Base-by-base conservation (phyloP, 768 basidiomycete species). In the Hydnum rufescens region DNA sequence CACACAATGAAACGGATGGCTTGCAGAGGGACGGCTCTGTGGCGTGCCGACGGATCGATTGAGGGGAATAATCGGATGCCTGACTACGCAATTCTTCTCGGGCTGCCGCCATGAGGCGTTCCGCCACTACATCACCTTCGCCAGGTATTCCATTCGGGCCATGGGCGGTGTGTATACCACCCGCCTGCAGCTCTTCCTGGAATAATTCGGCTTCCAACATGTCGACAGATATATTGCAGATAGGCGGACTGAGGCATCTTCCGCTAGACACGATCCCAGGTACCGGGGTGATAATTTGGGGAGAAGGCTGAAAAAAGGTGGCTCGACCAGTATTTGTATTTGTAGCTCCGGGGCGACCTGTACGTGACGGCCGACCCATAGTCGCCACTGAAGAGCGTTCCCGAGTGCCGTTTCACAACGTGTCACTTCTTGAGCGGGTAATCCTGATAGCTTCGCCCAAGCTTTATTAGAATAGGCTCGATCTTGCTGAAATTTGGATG, bases 391-490 rank as follows among this genome's bases (percentile, higher is more conserved):
- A 19, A 93, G 74, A 5, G 86, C 80, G 62, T 79, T 77, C 23
- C 88, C 84, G 39, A 96, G 75, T 0, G 83, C 84, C 23, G 84
- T 77, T 65, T 96, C 92, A 61, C 87, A 90, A 18, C 78, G 75
- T 34, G 85, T 79, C 50, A 96, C 83, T 68, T 96, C 90, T 39
- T 77, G 68, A 3, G 86, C 77, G 0, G 80, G 76, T 2, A 96
- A 72, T 18, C 89, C 88, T n/a, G 83, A 84, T 4, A 96, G 73
- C 60, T 90, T 89, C 1, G 85, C 83, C 92, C 92, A 95, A 18
- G 90, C 89, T 26, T 78, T 76, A 63, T 95, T 93, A 13, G 86
- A 89, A 60, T 92, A 95, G 42, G 84, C 87, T 49, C 85, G 80
- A 60, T 96, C 90, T 67, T 92, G 88, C 56, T 83, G 77, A 62